Percentiles rank a stretch among this genome's conserved stretches.
Evolutionary conservation across 2,329 filamentous ascomycete species (phyloP).

Genomic region (Aspergillus eucalypticola): DNA sequence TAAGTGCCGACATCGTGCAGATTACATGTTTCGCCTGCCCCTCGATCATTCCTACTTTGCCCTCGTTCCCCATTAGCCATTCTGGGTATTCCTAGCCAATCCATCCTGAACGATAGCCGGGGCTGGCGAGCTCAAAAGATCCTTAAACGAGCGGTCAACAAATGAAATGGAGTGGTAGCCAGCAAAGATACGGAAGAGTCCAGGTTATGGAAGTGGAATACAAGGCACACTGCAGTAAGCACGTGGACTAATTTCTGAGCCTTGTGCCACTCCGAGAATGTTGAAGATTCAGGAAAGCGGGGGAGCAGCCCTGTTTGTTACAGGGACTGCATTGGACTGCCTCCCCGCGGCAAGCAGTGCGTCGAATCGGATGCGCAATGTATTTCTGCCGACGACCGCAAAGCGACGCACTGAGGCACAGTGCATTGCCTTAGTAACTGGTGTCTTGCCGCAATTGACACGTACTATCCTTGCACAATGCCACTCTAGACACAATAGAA

Average conservation of each 20-base stretch:
- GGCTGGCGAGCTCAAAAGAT: neutral
- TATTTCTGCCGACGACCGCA: constrained; percentile 11
- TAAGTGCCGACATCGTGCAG: neutral
- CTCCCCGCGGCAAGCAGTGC: neutral
- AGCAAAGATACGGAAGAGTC: neutral
- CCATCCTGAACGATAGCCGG: neutral
- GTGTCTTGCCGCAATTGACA: neutral
- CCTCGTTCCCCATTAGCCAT: neutral
- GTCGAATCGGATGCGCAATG: constrained; percentile 7
- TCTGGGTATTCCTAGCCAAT: neutral
- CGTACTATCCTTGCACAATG: constrained; percentile 10
- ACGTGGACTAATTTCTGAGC: constrained; percentile 1
- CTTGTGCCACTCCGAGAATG: neutral
- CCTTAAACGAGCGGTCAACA: neutral
- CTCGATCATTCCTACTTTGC: neutral
- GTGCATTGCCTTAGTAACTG: neutral
- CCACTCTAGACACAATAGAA: constrained; percentile 10
- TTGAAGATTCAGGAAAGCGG: neutral
- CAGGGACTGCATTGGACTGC: constrained; percentile 1
- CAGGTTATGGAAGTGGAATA: neutral
- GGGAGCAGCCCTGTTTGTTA: neutral
- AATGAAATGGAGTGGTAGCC: neutral
- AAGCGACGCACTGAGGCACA: neutral
- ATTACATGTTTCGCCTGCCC: neutral
- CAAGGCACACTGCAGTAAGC: neutral